Base-by-base conservation (phyloP, 2,329 filamentous ascomycete genomes). In the Coniochaeta pulveracea region DNA sequence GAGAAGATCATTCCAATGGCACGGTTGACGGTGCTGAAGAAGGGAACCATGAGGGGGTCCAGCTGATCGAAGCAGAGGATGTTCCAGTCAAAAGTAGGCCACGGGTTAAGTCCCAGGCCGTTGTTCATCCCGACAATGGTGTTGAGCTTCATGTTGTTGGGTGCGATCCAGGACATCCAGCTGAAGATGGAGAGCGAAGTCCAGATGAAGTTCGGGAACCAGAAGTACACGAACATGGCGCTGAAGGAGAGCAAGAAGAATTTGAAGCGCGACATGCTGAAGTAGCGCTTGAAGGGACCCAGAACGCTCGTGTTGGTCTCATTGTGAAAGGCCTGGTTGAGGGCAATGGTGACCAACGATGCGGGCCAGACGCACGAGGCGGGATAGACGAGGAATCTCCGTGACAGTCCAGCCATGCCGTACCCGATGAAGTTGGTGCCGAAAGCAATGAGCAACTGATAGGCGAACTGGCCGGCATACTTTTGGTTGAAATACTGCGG, bases 11-110 rank as follows among this genome's bases (percentile, higher is more conserved):
- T 62, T 19, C 75, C 75, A 27, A 76, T 7, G 10, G 77, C 59
- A 15, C 68, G 71, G 50, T 81, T 81, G 35, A 73, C 59, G 26
- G 76, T 77, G 18, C 69, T 70, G 52, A 74, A 69, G 46, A 66
- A 68, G 4, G 67, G 66, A 6, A 64, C 56, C 44, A 52, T 44
- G 27, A 42, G 56, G 47, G 61, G 54, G 34, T 50, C 46, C 10
- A 31, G 28, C 28, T 14, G 41, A 27, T 48, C 42, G 32, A 43
- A 49, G 5, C 43, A 38, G 33, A 46, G 29, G 16, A 60, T 49
- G 32, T 69, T 69, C 57, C 63, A 67, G 46, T 71, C 66, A 23
- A 68, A 67, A 0, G 60, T 69, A 0, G 66, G 61, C 5, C 66
- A 43, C 1, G 61, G 66, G 40, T 66, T 70, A 47, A 65, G 30